Base-by-base conservation (phyloP, 495 filamentous ascomycete species). In the Penicillium alfredii region DNA sequence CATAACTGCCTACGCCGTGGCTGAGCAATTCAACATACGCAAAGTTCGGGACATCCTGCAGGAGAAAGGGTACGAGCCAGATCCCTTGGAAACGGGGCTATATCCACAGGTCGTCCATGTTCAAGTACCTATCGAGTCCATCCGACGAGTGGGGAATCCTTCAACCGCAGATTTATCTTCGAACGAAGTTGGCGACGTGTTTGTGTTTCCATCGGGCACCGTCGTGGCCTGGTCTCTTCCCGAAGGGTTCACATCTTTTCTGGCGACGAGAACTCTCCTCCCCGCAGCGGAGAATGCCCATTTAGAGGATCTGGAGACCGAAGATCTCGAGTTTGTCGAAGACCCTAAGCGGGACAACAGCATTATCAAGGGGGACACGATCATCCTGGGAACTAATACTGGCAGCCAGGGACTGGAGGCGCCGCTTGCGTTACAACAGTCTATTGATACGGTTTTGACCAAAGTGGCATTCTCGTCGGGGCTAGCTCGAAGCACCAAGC, bases 401-500 rank as follows among this genome's bases (percentile, higher is more conserved):
- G 44, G 34, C 15, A 33, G 24, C 6, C 31, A 49, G 13, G 38
- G 39, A 12, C 22, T 38, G 8, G 46, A 44, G 9, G 11, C 31
- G 15, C 40, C 49, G 20, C 37, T 34, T 14, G 10, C 44, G 31
- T 31, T 23, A 14, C 58, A 60, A 22, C 59, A 67, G 38, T 69
- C 71, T 11, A 68, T 84, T 19, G 83, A 92, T 53, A 86, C 84
- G 1, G 82, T 88, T 1, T 72, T 96, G 18, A 86, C 88, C 17
- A 95, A 98, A 53, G 86, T 98, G 32, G 92, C 92, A 10, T 98
- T 98, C 56, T 94, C 88, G 3, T 95, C 88, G 0, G 92, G 92
- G 4, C 69, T 98, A n/a, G 89, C 92, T 16, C 74, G 92, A 29
- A 88, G 82, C 33, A 95, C 92, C n/a, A 98, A 96, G 56, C 70